A percentile compares a stretch with the other conserved stretches of the same genome.
Conservation (phyloP, 2,329 filamentous ascomycete species). For the Trichoderma aggressivum region DNA sequence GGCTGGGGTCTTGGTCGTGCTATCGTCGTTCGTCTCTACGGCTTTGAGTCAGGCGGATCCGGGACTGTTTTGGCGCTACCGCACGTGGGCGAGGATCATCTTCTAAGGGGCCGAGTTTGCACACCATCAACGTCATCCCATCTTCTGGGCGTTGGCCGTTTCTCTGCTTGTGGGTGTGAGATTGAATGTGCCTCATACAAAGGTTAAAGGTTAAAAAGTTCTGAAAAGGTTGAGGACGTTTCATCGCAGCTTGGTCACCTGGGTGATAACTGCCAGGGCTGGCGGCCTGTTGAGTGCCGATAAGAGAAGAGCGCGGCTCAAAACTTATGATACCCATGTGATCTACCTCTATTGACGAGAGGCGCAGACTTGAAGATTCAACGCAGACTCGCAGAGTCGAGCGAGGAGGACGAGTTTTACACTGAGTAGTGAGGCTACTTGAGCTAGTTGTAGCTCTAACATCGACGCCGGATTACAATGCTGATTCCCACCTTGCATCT, state of each 20-base stretch:
- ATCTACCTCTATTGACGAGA: neutral
- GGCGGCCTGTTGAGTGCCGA: neutral
- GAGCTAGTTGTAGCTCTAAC: neutral
- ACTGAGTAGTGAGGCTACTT: neutral
- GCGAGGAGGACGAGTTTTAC: neutral
- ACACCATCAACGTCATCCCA: neutral
- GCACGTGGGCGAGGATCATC: constrained; percentile 7
- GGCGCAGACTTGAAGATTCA: neutral
- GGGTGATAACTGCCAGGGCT: neutral
- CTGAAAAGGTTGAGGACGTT: neutral
- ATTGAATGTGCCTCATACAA: neutral
- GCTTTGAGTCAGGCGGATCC: neutral
- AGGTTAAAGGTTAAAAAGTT: neutral
- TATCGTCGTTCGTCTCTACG: neutral
- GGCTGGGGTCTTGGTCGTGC: neutral
- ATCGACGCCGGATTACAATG: neutral
- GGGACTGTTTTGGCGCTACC: neutral
- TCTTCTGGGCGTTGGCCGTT: neutral
- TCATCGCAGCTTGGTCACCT: neutral
- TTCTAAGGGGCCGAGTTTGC: neutral
- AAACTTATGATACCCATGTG: neutral
- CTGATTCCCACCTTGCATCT: neutral
- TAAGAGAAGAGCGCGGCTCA: neutral
- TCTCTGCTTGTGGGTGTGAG: neutral
- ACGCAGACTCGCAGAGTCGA: neutral